phyloP scores from a whole-genome alignment of 2,329 filamentous ascomycete species.

The Fusarium sp. region DNA sequence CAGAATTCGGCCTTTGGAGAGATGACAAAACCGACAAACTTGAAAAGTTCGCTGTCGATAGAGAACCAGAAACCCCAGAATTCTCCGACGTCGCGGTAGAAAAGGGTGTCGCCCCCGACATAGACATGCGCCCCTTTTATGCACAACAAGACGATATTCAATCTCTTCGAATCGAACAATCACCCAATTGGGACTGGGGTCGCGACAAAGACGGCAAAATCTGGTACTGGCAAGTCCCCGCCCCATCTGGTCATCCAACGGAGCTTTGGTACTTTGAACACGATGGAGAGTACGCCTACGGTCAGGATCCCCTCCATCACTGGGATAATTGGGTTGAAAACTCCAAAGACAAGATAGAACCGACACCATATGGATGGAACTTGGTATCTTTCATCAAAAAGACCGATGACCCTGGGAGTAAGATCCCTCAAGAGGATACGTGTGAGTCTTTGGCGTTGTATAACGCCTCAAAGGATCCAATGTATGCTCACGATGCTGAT shows the following conservation, averaged over 20 bases:
- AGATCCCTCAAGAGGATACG: not conserved
- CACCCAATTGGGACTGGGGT: slow-evolving; percentile 13
- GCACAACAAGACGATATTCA: slow-evolving; percentile 4
- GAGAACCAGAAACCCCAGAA: not conserved
- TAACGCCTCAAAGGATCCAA: not conserved
- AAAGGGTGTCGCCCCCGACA: not conserved
- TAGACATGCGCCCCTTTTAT: slow-evolving; percentile 6
- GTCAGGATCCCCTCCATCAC: slow-evolving; percentile 9
- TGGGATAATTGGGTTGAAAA: slow-evolving; percentile 11
- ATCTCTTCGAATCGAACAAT: not conserved
- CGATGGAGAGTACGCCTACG: not conserved
- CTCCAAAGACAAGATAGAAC: not conserved
- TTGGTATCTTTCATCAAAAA: not conserved
- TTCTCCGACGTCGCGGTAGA: not conserved
- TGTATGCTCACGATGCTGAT: not conserved
- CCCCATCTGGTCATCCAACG: slow-evolving; percentile 1
- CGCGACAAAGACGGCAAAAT: not conserved
- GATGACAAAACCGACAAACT: not conserved
- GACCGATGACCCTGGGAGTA: not conserved
- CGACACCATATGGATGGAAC: slow-evolving; percentile 15
- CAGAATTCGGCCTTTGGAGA: slow-evolving; percentile 11
- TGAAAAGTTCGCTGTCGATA: slow-evolving; percentile 6
- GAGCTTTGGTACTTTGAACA: slow-evolving; percentile 15
- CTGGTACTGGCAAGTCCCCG: slow-evolving; percentile 15
- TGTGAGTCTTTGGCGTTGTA: not conserved